phyloP scores from a whole-genome alignment of 208 protist species.

The Leishmania major region DNA sequence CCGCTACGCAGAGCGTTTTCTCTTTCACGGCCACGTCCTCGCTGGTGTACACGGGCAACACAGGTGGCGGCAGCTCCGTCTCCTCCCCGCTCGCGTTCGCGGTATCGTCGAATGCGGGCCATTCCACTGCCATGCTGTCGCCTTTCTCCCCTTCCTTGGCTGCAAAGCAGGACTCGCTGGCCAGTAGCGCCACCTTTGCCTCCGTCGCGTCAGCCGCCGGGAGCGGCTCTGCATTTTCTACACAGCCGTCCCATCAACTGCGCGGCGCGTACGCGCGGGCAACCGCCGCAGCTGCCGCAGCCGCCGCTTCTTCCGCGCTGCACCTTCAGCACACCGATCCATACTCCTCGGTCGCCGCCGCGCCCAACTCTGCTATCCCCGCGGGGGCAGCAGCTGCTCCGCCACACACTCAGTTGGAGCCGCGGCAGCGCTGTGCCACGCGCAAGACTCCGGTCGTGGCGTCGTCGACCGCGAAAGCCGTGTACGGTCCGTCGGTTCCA shows the following conservation, averaged over 20 bases:
- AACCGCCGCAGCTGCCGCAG: conserved; percentile 3
- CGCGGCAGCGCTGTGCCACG: not conserved
- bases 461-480: not conserved
- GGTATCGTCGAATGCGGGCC: not conserved
- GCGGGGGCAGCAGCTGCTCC: not conserved
- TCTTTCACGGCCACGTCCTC: conserved; percentile 17
- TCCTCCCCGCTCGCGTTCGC: conserved; percentile 22
- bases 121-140: not conserved
- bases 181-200: not conserved
- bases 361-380: not conserved
- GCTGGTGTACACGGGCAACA: conserved; percentile 11
- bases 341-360: not conserved
- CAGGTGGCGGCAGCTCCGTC: conserved; percentile 8
- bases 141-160: not conserved
- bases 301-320: not conserved
- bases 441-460: not conserved
- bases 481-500: conserved; percentile 43
- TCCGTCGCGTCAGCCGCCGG: not conserved
- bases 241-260: conserved; percentile 22
- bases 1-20: not conserved
- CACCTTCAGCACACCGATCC: conserved; percentile 2
- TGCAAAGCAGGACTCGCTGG: not conserved
- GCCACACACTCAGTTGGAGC: not conserved
- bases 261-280: conserved; percentile 32
- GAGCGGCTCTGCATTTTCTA: not conserved